These are phyloP conservation scores for Volvox africanus DNA, from an alignment of 139 green algal genomes.

Conservation along the genomic window DNA sequence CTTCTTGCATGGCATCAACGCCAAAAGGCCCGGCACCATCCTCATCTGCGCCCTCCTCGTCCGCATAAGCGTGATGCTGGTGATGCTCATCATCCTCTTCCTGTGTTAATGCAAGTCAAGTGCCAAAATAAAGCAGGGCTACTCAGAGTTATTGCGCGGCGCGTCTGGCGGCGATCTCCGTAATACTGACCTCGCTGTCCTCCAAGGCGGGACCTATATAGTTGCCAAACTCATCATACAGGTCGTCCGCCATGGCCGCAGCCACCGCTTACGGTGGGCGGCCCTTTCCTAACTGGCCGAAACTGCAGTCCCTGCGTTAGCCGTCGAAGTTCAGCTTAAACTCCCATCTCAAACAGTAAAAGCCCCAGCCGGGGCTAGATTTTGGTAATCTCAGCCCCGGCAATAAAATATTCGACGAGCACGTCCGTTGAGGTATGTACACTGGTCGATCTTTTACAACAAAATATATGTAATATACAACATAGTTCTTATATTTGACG, in stretches of 20 bases:
- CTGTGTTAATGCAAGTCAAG: neutral
- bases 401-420: neutral
- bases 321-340: neutral
- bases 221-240: conserved; percentile 99
- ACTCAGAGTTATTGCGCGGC: neutral
- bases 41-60: conserved; percentile 45
- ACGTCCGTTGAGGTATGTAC: neutral
- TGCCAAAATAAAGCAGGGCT: neutral
- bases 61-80: conserved; percentile 58
- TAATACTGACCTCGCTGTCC: conserved; percentile 71
- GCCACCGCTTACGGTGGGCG: conserved; percentile 5
- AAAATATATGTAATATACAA: too few relatives aligned
- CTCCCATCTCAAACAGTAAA: neutral
- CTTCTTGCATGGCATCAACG: conserved; percentile 65
- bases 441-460: too few relatives aligned
- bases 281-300: neutral
- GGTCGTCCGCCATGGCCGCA: conserved; percentile 50
- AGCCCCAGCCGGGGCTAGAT: neutral
- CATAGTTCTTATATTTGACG: too few relatives aligned
- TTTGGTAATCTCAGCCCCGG: too few relatives aligned
- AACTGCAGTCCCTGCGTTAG: neutral
- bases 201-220: conserved; percentile 95
- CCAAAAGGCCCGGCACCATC: conserved; percentile 68
- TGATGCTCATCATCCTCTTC: conserved; percentile 70
- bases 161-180: conserved; percentile 10